phyloP scores from a whole-genome alignment of 805 yeast genomes.

The Candida ponderosae region DNA sequence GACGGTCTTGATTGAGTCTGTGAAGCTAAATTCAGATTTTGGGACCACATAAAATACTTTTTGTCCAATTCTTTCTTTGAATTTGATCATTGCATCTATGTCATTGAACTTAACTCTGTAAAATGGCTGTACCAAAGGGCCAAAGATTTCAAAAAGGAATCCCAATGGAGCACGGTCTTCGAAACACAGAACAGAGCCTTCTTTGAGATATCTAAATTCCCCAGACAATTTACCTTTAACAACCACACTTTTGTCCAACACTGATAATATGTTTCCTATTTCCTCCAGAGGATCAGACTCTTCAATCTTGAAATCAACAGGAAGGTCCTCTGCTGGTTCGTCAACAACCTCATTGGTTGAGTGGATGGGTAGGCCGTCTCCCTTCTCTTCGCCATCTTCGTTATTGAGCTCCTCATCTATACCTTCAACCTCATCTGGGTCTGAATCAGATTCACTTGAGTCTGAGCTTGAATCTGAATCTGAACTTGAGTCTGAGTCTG shows the following conservation, averaged over 20 bases:
- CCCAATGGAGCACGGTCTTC: constrained; percentile 68
- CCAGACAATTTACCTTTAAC: constrained; percentile 72
- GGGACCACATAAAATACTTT: constrained; percentile 74
- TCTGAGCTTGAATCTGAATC: not conserved
- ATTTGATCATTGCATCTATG: constrained; percentile 39
- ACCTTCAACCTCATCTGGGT: constrained; percentile 14
- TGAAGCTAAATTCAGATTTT: constrained; percentile 69
- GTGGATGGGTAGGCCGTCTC: constrained; percentile 44
- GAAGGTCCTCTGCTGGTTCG: constrained; percentile 60
- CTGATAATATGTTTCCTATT: constrained; percentile 60
- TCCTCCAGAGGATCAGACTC: constrained; percentile 59
- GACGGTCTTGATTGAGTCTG: constrained; percentile 57
- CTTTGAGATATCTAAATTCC: constrained; percentile 76
- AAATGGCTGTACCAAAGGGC: constrained; percentile 73
- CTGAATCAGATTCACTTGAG: not conserved
- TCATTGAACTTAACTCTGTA: constrained; percentile 65
- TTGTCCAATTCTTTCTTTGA: constrained; percentile 40
- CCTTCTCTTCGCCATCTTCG: constrained; percentile 12
- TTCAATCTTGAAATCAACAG: constrained; percentile 54
- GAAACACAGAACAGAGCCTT: constrained; percentile 72
- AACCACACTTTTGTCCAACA: constrained; percentile 67
- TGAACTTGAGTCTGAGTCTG: not conserved
- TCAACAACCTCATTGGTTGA: constrained; percentile 74
- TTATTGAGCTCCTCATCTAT: constrained; percentile 4
- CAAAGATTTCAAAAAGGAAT: constrained; percentile 80